A percentile compares a stretch with the other conserved stretches of the same genome.
Evolutionary conservation across 768 basidiomycete genomes (phyloP).

Genomic region (Mycena haematopus): DNA sequence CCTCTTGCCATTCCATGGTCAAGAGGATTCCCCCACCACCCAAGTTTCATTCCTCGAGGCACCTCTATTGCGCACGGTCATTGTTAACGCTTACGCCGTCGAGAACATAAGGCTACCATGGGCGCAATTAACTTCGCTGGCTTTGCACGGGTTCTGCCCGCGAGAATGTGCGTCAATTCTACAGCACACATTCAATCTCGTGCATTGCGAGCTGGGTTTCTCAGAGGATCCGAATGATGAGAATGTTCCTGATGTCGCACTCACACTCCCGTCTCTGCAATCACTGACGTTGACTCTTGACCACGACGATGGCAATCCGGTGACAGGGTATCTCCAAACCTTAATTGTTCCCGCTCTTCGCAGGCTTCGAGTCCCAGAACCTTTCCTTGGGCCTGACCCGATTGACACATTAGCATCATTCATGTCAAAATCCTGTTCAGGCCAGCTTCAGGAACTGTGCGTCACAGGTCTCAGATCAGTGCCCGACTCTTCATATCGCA

Average conservation of each 20-base stretch:
- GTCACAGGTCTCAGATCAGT: not conserved
- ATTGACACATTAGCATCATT: not conserved
- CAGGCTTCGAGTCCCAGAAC: not conserved
- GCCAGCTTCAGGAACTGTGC: not conserved
- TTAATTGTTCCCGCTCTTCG: not conserved
- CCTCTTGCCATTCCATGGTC: not conserved
- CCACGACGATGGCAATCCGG: not conserved
- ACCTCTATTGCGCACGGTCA: not conserved
- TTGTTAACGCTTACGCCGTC: not conserved
- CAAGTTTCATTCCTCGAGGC: not conserved
- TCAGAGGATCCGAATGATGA: not conserved
- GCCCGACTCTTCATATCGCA: not conserved
- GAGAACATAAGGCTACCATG: not conserved
- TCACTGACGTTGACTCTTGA: not conserved
- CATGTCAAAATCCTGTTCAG: not conserved
- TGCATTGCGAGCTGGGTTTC: not conserved
- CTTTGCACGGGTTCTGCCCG: not conserved
- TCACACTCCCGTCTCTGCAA: not conserved
- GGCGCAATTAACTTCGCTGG: not conserved
- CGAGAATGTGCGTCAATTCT: not conserved
- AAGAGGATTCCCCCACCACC: not conserved
- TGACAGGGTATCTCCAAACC: not conserved
- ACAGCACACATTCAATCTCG: not conserved
- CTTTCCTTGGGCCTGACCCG: not conserved
- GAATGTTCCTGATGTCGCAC: not conserved